phyloP scores from a whole-genome alignment of 352 stramenopile species.

The Hyaloperonospora brassicae region DNA sequence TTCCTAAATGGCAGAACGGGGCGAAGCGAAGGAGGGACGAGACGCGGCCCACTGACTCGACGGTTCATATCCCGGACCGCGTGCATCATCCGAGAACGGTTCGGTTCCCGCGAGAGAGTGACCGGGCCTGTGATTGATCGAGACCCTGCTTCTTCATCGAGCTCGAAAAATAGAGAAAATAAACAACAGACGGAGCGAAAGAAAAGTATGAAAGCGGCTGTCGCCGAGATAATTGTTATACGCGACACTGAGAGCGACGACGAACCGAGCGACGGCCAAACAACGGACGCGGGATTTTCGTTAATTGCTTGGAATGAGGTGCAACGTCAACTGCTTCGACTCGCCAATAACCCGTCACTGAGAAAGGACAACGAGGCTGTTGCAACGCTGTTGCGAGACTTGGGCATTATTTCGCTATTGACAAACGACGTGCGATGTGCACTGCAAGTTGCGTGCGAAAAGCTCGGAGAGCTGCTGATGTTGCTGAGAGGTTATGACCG shows the following conservation, averaged over 20 bases:
- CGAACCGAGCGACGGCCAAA: constrained; percentile 2
- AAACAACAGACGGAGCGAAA: neutral
- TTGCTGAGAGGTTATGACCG: constrained; percentile 3
- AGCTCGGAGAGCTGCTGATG: constrained; percentile 9
- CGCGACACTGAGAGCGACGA: constrained; percentile 3
- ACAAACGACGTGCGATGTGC: neutral
- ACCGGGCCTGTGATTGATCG: constrained; percentile 3
- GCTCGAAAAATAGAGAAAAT: constrained; percentile 7
- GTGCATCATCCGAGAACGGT: constrained; percentile 3
- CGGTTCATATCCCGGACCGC: constrained; percentile 17
- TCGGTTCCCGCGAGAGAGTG: constrained; percentile 18
- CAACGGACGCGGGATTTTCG: constrained; percentile 1
- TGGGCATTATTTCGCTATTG: constrained; percentile 2
- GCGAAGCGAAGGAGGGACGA: constrained; percentile 2
- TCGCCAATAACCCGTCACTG: constrained; percentile 18
- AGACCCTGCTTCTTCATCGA: constrained; percentile 11
- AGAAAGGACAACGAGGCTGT: constrained; percentile 2
- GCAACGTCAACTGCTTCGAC: constrained; percentile 7
- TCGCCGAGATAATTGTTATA: constrained; percentile 21
- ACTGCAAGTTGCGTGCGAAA: constrained; percentile 7
- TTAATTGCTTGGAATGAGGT: constrained; percentile 13
- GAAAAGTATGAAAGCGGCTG: neutral
- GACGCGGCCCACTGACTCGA: constrained; percentile 21
- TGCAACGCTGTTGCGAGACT: constrained; percentile 7
- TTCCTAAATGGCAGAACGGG: constrained; percentile 1